Conservation (phyloP, 768 basidiomycete genomes). For the Chiua virens region DNA sequence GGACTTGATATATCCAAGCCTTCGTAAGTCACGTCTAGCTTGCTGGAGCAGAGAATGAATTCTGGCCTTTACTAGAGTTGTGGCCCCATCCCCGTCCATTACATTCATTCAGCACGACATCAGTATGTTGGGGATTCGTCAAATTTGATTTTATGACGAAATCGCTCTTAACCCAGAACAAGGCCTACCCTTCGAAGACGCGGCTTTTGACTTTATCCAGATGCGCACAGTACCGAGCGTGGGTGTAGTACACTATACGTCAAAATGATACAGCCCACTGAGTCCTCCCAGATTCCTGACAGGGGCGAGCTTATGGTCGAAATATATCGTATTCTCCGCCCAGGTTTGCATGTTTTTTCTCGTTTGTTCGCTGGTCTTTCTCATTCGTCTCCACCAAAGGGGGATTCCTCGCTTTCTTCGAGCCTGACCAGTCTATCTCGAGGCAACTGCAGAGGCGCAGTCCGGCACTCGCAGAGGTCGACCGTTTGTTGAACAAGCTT, state of each 20-base stretch:
- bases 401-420: conserved; percentile 2
- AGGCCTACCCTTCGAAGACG: conserved; percentile 6
- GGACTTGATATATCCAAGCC: too few relatives aligned
- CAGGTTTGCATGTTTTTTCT: neutral
- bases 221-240: conserved; percentile 12
- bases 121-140: neutral
- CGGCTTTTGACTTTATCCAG: conserved; percentile 9
- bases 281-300: too few relatives aligned
- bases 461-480: conserved; percentile 2
- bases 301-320: neutral
- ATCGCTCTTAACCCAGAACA: neutral
- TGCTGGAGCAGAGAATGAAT: neutral
- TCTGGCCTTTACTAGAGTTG: neutral
- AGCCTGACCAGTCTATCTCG: conserved; percentile 1
- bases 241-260: neutral
- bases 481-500: conserved; percentile 2
- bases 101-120: too few relatives aligned
- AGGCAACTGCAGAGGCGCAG: neutral
- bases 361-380: too few relatives aligned
- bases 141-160: too few relatives aligned
- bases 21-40: neutral
- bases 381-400: neutral
- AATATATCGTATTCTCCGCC: conserved; percentile 3
- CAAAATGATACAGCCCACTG: neutral
- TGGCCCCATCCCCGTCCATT: neutral